A percentile compares a stretch with the other conserved stretches of the same genome.
phyloP scores from a whole-genome alignment of 352 stramenopile species.

The Phytophthora vignae region DNA sequence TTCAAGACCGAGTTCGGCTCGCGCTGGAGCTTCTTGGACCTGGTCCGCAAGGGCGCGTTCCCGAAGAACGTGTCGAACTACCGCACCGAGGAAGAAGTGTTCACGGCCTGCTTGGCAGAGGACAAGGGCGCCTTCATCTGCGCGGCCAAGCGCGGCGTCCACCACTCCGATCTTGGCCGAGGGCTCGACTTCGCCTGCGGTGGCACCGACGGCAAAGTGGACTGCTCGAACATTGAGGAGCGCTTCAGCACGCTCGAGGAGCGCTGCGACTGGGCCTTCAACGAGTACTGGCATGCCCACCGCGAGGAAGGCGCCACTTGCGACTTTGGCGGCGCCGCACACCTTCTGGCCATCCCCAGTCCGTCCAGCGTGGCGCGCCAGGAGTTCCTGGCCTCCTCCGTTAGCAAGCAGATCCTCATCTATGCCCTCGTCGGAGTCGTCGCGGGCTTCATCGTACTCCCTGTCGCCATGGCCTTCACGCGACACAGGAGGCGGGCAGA shows the following conservation, averaged over 20 bases:
- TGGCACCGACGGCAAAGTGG: slow-evolving; percentile 48
- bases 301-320: slow-evolving; percentile 73
- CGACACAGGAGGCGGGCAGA: slow-evolving; percentile 37
- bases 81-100: slow-evolving; percentile 59
- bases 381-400: slow-evolving; percentile 19
- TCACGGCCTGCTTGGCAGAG: slow-evolving; percentile 69
- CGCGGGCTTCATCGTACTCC: slow-evolving; percentile 16
- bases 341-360: slow-evolving; percentile 51
- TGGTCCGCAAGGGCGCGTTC: slow-evolving; percentile 67
- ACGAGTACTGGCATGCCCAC: slow-evolving; percentile 76
- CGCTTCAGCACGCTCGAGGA: slow-evolving; percentile 66
- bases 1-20: slow-evolving; percentile 94
- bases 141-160: slow-evolving; percentile 72
- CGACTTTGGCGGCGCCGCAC: slow-evolving; percentile 74
- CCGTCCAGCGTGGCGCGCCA: slow-evolving; percentile 26
- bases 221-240: slow-evolving; percentile 58
- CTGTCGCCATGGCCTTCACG: slow-evolving; percentile 19
- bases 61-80: slow-evolving; percentile 82
- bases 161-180: slow-evolving; percentile 56
- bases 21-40: slow-evolving; percentile 91
- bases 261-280: slow-evolving; percentile 75
- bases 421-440: slow-evolving; percentile 30
- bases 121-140: slow-evolving; percentile 83
- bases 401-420: slow-evolving; percentile 29
- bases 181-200: slow-evolving; percentile 71